Evolutionary conservation across 2,329 filamentous ascomycete genomes (phyloP).

Genomic region (Neofusicoccum sp.): DNA sequence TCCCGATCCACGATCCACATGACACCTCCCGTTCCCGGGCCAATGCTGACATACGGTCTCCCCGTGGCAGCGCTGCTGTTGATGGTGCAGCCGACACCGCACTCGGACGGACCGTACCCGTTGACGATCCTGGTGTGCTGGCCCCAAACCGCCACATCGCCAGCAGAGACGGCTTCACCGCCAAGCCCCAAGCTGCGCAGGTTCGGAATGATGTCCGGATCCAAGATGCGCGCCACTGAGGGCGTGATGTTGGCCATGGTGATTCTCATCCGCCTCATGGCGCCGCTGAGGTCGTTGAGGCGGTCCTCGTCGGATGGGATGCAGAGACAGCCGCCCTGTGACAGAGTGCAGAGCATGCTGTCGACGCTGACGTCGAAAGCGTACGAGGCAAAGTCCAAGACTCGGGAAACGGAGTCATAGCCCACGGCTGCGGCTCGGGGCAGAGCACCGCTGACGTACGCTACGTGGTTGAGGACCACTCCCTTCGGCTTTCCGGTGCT

Average conservation of each 20-base stretch:
- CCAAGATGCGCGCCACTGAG: slow-evolving; percentile 53
- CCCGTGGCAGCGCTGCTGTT: slow-evolving; percentile 23
- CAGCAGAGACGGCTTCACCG: slow-evolving; percentile 45
- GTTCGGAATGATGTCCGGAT: slow-evolving; percentile 43
- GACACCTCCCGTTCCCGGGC: slow-evolving; percentile 17
- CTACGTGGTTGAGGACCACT: slow-evolving; percentile 26
- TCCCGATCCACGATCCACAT: slow-evolving; percentile 37
- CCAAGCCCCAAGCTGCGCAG: slow-evolving; percentile 44
- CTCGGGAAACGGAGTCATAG: slow-evolving; percentile 63
- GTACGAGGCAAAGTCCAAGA: slow-evolving; percentile 88
- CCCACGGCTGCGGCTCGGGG: slow-evolving; percentile 30
- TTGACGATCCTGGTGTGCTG: slow-evolving; percentile 80
- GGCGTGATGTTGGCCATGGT: slow-evolving; percentile 61
- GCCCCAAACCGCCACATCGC: slow-evolving; percentile 44
- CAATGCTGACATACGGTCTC: slow-evolving; percentile 21
- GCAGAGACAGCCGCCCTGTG: slow-evolving; percentile 77
- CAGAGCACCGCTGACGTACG: slow-evolving; percentile 33
- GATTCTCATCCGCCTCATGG: slow-evolving; percentile 55
- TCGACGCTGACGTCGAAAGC: slow-evolving; percentile 88
- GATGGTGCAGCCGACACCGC: slow-evolving; percentile 59
- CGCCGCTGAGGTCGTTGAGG: slow-evolving; percentile 48
- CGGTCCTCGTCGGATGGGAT: slow-evolving; percentile 83
- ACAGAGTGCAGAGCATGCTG: slow-evolving; percentile 40
- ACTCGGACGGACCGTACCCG: slow-evolving; percentile 87
- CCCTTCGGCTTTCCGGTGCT: slow-evolving; percentile 28